Conservation (phyloP, 345 rosid genomes). For the Populus simonii region DNA sequence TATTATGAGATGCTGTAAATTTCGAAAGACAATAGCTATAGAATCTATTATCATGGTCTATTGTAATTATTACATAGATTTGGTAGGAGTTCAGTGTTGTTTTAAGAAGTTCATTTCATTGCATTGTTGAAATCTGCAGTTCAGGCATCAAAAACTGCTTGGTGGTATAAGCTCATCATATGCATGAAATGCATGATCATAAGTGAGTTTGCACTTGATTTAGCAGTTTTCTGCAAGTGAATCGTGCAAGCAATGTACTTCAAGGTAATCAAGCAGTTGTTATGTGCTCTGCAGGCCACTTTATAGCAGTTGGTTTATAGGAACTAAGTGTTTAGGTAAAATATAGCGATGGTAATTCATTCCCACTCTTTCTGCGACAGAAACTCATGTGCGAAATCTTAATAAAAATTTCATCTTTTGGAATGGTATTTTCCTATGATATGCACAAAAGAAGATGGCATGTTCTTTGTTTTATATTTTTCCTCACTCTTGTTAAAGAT, state of each 20-base stretch:
- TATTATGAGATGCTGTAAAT: conserved; percentile 6
- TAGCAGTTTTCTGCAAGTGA: not conserved
- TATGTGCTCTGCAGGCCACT: not conserved
- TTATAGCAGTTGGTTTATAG: not conserved
- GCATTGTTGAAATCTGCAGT: not conserved
- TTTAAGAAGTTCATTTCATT: not conserved
- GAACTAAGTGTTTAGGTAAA: not conserved
- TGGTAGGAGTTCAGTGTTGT: not conserved
- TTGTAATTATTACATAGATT: not conserved
- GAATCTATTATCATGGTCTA: conserved; percentile 3
- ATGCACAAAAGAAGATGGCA: not conserved
- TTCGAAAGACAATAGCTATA: not conserved
- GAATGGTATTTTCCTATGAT: not conserved
- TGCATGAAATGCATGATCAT: not conserved
- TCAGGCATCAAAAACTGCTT: not conserved
- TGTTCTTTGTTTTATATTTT: not conserved
- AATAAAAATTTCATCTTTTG: not conserved
- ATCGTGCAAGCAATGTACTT: not conserved
- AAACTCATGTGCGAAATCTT: not conserved
- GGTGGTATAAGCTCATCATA: not conserved
- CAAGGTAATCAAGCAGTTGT: not conserved
- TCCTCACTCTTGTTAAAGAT: not conserved
- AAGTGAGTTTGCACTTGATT: not conserved
- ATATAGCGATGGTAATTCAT: not conserved
- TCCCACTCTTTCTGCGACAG: not conserved